These are phyloP conservation scores for Cryptococcus depauperatus DNA, from an alignment of 1,284 basidiomycete genomes.

Conservation along the genomic window DNA sequence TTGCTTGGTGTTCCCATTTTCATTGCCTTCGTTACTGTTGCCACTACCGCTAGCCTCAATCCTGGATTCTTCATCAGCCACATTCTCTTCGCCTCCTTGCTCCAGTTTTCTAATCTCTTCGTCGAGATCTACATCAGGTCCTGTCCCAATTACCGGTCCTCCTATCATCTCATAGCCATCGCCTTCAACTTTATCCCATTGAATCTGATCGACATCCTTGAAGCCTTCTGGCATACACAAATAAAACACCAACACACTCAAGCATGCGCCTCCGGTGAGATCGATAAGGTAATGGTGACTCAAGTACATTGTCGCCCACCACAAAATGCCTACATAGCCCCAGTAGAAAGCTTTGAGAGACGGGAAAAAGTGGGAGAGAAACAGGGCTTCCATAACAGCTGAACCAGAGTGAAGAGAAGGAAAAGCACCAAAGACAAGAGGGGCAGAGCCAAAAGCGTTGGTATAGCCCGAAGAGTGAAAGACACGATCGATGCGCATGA, in stretches of 20 bases:
- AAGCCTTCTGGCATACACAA: conserved; percentile 73
- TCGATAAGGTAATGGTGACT: conserved; percentile 98
- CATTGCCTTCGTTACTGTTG: not conserved
- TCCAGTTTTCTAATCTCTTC: conserved; percentile 44
- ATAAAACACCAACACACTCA: conserved; percentile 83
- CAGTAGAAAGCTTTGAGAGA: conserved; percentile 59
- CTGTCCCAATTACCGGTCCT: conserved; percentile 5
- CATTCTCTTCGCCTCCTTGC: conserved; percentile 20
- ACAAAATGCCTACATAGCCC: conserved; percentile 78
- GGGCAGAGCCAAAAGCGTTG: conserved; percentile 72
- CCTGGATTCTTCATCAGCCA: conserved; percentile 23
- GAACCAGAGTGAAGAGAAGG: conserved; percentile 86
- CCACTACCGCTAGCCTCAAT: conserved; percentile 5
- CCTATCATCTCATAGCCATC: conserved; percentile 36
- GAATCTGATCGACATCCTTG: conserved; percentile 54
- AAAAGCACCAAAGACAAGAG: conserved; percentile 94
- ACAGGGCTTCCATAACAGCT: conserved; percentile 87
- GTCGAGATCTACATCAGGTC: conserved; percentile 36
- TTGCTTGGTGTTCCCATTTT: conserved; percentile 1
- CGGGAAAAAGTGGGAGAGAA: conserved; percentile 93
- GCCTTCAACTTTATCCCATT: conserved; percentile 24
- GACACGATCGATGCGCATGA: conserved; percentile 83
- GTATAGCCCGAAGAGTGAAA: conserved; percentile 76
- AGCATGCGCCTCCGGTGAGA: conserved; percentile 84
- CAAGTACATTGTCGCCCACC: conserved; percentile 98